Base-by-base conservation (phyloP, 2,329 filamentous ascomycete genomes). In the Fusarium guadeloupense region DNA sequence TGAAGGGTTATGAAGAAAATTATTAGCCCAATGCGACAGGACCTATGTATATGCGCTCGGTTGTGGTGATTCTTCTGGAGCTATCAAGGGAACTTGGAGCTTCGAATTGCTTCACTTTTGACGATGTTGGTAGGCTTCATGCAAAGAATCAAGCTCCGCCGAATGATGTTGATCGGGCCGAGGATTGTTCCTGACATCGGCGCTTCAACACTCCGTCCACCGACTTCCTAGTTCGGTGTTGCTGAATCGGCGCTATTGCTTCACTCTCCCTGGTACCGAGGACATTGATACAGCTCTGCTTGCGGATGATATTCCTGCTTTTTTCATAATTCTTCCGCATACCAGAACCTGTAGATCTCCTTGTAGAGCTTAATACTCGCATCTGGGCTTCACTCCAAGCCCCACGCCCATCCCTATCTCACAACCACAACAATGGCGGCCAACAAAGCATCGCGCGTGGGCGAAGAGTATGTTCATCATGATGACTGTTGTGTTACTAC, bases 401-500 rank as follows among this genome's bases (percentile, higher is more conserved):
- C 34, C 52, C 37, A 9, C 51, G 30, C 31, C 35, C 31, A 17
- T 43, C 28, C 25, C 34, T 19, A 45, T 33, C 35, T 39, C 17
- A 44, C 16, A 44, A 17, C 30, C 26, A 46, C 55, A 70, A 74
- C 60, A 68, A 87, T 87, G 84, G 83, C 85, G 56, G 80, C 84
- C 59, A 86, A 77, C 72, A 87, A 87, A 74, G 84, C 85, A 52
- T 82, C 83, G 73, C 83, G 85, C 51, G 75, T 87, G 62, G 85
- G 85, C 73, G 85, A 87, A 75, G 85, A 87, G 85, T 87, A 78
- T 55, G 84, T 80, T 26, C 47, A 40, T 38, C 25, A 45, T 10
- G 21, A 44, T 39, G 43, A 6, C 48, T 33, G n/a, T n/a, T n/a
- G n/a, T n/a, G n/a, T 12, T 34, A 9, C 9, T 16, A 14, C 69